These are phyloP conservation scores for Fagopyrum homotropicum DNA, from an alignment of 148 eudicot species.

Conservation along the genomic window DNA sequence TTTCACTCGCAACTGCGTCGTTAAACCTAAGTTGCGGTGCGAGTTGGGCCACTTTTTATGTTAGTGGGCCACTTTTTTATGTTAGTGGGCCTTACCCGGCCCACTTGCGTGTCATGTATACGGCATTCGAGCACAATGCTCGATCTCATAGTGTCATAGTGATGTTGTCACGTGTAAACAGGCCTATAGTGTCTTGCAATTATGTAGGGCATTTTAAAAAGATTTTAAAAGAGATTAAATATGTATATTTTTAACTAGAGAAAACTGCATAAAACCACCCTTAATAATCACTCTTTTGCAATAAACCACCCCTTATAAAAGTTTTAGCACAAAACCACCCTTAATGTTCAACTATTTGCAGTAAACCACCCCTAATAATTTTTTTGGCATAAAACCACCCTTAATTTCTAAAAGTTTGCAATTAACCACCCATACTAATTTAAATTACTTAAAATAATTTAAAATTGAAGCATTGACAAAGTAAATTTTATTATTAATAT, in stretches of 20 bases:
- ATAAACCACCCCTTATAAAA: too few relatives aligned
- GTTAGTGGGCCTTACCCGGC: not conserved
- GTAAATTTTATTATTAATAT: too few relatives aligned
- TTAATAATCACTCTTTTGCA: too few relatives aligned
- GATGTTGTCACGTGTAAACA: slow-evolving; percentile 3
- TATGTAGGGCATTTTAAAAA: not conserved
- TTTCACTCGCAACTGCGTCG: not conserved
- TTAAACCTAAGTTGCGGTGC: not conserved
- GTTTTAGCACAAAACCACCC: too few relatives aligned
- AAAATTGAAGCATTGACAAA: too few relatives aligned
- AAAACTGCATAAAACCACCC: too few relatives aligned
- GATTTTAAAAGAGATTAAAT: not conserved
- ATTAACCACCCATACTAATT: too few relatives aligned
- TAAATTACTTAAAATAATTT: too few relatives aligned
- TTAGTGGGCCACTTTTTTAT: not conserved
- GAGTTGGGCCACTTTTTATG: not conserved
- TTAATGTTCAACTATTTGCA: too few relatives aligned
- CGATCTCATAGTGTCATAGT: not conserved
- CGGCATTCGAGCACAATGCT: not conserved
- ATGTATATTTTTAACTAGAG: not conserved
- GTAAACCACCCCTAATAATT: too few relatives aligned
- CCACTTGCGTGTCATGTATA: not conserved
- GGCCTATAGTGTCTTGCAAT: slow-evolving; percentile 9
- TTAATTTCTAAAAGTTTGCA: too few relatives aligned
- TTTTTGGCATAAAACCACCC: too few relatives aligned